A percentile compares a stretch with the other conserved stretches of the same genome.
These are phyloP conservation scores for Sporobolomyces pararoseus DNA, from an alignment of 768 basidiomycete species.

Conservation along the genomic window DNA sequence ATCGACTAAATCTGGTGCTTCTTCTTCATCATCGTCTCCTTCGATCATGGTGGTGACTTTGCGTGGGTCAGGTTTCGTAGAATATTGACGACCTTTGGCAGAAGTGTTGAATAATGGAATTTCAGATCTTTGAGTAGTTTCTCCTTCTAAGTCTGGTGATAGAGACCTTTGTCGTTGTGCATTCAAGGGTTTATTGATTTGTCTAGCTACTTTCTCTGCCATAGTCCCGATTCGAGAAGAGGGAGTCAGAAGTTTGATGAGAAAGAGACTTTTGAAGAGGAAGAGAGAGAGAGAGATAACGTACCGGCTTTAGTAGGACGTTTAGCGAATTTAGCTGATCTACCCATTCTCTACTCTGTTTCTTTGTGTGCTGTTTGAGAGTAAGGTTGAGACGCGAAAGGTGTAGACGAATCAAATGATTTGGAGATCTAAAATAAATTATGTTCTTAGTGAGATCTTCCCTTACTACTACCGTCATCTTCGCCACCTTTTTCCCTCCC, in stretches of 20 bases:
- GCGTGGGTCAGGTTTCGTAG: conserved; percentile 10
- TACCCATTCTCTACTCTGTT: conserved; percentile 8
- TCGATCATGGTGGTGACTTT: not conserved
- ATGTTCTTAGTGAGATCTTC: not conserved
- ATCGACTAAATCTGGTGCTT: too few species aligned
- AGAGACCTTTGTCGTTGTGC: not conserved
- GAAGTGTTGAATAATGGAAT: conserved; percentile 39
- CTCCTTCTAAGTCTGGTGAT: conserved; percentile 10
- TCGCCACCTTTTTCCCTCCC: too few species aligned
- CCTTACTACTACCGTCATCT: too few species aligned
- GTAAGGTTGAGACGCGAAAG: not conserved
- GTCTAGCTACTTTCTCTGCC: conserved; percentile 25
- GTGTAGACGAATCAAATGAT: not conserved
- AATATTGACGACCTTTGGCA: not conserved
- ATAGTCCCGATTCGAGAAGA: not conserved
- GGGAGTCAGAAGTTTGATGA: not conserved
- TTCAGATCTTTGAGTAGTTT: not conserved
- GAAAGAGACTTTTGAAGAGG: too few species aligned
- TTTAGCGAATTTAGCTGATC: conserved; percentile 31
- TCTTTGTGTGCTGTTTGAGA: not conserved
- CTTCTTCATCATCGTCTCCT: not conserved
- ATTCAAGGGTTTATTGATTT: conserved; percentile 20
- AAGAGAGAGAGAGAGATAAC: not conserved
- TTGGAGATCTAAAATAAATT: not conserved
- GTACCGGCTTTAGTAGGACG: conserved; percentile 20